Conservation (phyloP, 2,329 filamentous ascomycete genomes). For the Diplodia corticola region DNA sequence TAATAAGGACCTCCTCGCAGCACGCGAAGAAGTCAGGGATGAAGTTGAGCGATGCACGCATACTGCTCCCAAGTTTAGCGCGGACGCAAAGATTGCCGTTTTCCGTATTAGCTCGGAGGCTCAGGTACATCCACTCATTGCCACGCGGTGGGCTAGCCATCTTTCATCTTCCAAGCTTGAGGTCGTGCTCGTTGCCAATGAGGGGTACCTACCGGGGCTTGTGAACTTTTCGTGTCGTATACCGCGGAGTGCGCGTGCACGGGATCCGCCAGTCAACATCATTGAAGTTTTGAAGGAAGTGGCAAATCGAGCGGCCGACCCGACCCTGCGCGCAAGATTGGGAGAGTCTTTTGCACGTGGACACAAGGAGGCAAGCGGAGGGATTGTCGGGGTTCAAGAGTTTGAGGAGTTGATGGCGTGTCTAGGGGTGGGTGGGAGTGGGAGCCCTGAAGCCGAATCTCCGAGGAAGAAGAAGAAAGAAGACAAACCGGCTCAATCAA, state of each 20-base stretch:
- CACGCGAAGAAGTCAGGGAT: conserved; percentile 59
- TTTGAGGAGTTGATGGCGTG: conserved; percentile 65
- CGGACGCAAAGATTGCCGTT: conserved; percentile 63
- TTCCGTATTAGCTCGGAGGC: conserved; percentile 61
- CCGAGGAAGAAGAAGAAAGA: conserved; percentile 34
- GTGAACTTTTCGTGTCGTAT: conserved; percentile 70
- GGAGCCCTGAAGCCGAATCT: conserved; percentile 46
- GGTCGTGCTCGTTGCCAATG: conserved; percentile 66
- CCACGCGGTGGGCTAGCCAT: conserved; percentile 65
- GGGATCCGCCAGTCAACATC: conserved; percentile 62
- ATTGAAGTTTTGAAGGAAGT: conserved; percentile 59
- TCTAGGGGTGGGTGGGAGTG: conserved; percentile 61
- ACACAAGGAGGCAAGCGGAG: conserved; percentile 68
- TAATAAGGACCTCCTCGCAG: conserved; percentile 53
- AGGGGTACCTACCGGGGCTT: conserved; percentile 62
- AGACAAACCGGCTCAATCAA: conserved; percentile 48
- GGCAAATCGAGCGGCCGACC: conserved; percentile 41
- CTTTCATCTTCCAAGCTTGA: conserved; percentile 61
- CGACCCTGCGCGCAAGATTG: conserved; percentile 50
- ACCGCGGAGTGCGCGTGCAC: conserved; percentile 55
- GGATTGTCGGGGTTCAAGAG: conserved; percentile 59
- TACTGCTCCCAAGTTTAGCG: conserved; percentile 63
- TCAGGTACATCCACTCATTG: conserved; percentile 67
- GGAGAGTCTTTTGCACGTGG: conserved; percentile 66
- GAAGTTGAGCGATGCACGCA: conserved; percentile 64